Evolutionary conservation across 2,329 filamentous ascomycete species (phyloP).

Genomic region (Chalaropsis ovoidea): DNA sequence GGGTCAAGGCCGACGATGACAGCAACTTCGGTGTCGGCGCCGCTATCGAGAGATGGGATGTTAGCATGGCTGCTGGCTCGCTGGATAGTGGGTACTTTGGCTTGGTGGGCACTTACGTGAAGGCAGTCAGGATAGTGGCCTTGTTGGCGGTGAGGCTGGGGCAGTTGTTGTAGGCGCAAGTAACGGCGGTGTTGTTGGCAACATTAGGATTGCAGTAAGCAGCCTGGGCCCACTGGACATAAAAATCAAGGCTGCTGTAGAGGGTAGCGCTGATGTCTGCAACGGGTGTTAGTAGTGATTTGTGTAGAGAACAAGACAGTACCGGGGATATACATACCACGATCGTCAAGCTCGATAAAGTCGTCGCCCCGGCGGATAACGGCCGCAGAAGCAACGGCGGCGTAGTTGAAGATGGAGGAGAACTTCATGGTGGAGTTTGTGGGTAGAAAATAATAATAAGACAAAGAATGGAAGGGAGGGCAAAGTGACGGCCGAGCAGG

Average conservation of each 20-base stretch:
- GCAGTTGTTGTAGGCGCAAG: constrained; percentile 24
- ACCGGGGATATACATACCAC: constrained; percentile 18
- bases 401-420: constrained; percentile 19
- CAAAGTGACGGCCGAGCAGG: not conserved
- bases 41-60: constrained; percentile 32
- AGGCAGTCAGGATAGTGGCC: constrained; percentile 20
- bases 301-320: not conserved
- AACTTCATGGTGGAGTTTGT: constrained; percentile 22
- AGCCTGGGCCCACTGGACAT: constrained; percentile 25
- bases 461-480: not conserved
- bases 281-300: not conserved
- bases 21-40: constrained; percentile 37
- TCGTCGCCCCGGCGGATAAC: constrained; percentile 24
- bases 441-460: not conserved
- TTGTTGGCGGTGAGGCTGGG: constrained; percentile 17
- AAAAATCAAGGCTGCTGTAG: constrained; percentile 22
- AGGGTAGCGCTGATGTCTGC: constrained; percentile 18
- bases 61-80: constrained; percentile 25
- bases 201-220: constrained; percentile 24
- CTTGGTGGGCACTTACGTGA: constrained; percentile 21
- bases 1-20: constrained; percentile 45
- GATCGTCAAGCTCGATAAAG: constrained; percentile 17
- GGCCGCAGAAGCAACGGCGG: constrained; percentile 22
- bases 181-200: constrained; percentile 19
- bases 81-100: constrained; percentile 15